Evolutionary conservation across 805 yeast genomes (phyloP).

Genomic region (Lachancea waltii): DNA sequence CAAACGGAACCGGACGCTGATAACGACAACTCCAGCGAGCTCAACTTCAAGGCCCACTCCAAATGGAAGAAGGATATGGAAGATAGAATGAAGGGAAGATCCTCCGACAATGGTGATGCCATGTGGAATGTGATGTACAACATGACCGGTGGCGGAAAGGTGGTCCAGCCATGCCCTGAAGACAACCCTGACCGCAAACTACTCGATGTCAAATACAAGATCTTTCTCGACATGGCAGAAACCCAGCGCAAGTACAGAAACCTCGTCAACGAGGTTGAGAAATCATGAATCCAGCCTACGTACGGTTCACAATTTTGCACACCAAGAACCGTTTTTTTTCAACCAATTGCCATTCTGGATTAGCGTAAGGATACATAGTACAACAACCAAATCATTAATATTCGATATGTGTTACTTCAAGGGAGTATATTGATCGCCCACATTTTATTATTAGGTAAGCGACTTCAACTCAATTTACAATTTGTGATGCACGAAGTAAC

Average conservation of each 20-base stretch:
- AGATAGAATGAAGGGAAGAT: slow-evolving; percentile 16
- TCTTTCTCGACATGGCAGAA: slow-evolving; percentile 81
- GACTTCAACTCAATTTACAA: too few species aligned
- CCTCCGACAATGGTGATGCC: slow-evolving; percentile 43
- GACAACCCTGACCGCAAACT: slow-evolving; percentile 61
- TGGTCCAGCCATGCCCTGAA: slow-evolving; percentile 57
- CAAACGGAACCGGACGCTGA: slow-evolving; percentile 15
- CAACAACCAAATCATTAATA: too few species aligned
- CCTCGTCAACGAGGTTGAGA: slow-evolving; percentile 48
- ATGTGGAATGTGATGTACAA: slow-evolving; percentile 85
- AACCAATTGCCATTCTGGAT: too few species aligned
- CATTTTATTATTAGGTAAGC: too few species aligned
- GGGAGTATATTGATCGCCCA: too few species aligned
- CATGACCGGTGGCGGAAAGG: slow-evolving; percentile 78
- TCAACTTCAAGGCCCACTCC: slow-evolving; percentile 52
- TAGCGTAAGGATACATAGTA: too few species aligned
- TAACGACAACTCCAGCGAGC: slow-evolving; percentile 43
- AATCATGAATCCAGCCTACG: too few species aligned
- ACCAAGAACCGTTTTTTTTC: too few species aligned
- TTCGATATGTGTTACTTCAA: too few species aligned
- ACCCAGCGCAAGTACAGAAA: slow-evolving; percentile 73
- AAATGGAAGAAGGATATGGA: slow-evolving; percentile 47
- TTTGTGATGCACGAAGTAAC: too few species aligned
- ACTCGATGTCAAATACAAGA: slow-evolving; percentile 71
- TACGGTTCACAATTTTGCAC: too few species aligned